Base-by-base conservation (phyloP, 1,284 basidiomycete species). In the Fomitopsis palustris region DNA sequence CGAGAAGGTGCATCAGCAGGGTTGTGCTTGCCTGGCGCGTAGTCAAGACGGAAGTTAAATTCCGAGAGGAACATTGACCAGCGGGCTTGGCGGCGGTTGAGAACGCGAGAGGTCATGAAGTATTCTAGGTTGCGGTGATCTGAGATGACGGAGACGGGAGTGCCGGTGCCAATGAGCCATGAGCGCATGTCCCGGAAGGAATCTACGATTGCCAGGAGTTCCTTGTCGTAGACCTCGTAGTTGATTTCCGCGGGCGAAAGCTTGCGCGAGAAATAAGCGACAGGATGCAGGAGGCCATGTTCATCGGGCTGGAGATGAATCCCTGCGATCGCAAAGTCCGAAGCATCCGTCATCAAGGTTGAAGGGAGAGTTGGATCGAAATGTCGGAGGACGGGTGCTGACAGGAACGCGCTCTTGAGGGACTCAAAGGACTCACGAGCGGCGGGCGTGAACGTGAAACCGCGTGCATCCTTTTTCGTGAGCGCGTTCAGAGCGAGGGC, bases 121-220 rank as follows among this genome's bases (percentile, higher is more conserved):
- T 61, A 56, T 41, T 61, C 57, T 41, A 61, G 38, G 9, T 55
- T 57, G 31, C 57, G 56, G 29, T 61, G 42, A 19, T 59, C 58
- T 23, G 58, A 27, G 19, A 31, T 31, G 4, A 59, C 58, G 10
- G 55, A 7, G 29, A 61, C 54, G 5, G 60, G 60, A 16, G 56
- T 55, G 3, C 56, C 60, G 16, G 60, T 58, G 8, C 60, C 60
- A 35, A 58, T 53, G 35, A 58, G 33, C 21, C 19, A 45, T 5
- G 16, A 5, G 16, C 43, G 43, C 43, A 14, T n/a, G 16, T 45
- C 19, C 10, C 19, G 43, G 19, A 45, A 19, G 8, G 16, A 45
- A 6, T 45, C 5, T 5, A n/a, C 19, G 10, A 45, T 45, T 2
- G 58, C 58, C 3, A 59, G 43, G 53, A 59, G 55, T 23, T 59